These are phyloP conservation scores for Fusarium sp. DNA, from an alignment of 2,329 filamentous ascomycete genomes.

Conservation along the genomic window DNA sequence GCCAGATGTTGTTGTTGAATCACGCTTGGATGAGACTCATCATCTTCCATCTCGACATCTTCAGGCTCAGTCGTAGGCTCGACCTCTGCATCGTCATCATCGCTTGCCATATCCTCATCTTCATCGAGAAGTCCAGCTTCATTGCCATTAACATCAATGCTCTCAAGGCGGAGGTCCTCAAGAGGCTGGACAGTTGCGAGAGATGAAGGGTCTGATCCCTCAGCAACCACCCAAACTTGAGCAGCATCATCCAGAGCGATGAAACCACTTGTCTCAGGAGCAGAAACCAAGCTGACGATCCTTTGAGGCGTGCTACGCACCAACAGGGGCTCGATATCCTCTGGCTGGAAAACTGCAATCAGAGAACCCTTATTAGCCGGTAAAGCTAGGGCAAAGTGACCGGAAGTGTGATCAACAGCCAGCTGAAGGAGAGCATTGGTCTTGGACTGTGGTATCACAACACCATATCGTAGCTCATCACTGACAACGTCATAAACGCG, in stretches of 20 bases:
- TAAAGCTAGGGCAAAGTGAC: constrained; percentile 73
- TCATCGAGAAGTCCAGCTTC: constrained; percentile 49
- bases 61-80: constrained; percentile 52
- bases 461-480: constrained; percentile 75
- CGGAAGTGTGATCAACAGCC: constrained; percentile 72
- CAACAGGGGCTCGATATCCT: constrained; percentile 67
- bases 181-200: constrained; percentile 64
- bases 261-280: constrained; percentile 74
- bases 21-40: constrained; percentile 65
- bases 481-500: constrained; percentile 86
- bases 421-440: constrained; percentile 67
- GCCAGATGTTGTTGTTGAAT: constrained; percentile 74
- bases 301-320: constrained; percentile 64
- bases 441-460: constrained; percentile 61
- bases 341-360: constrained; percentile 73
- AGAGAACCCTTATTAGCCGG: constrained; percentile 58
- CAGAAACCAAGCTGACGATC: constrained; percentile 73
- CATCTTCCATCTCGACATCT: constrained; percentile 57
- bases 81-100: constrained; percentile 52
- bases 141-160: constrained; percentile 42
- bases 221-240: constrained; percentile 71
- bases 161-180: constrained; percentile 62
- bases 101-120: constrained; percentile 55
- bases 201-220: constrained; percentile 65
- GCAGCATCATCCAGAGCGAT: constrained; percentile 79